Evolutionary conservation across 2,329 filamentous ascomycete genomes (phyloP).

Genomic region (Rachicladosporium sp.): DNA sequence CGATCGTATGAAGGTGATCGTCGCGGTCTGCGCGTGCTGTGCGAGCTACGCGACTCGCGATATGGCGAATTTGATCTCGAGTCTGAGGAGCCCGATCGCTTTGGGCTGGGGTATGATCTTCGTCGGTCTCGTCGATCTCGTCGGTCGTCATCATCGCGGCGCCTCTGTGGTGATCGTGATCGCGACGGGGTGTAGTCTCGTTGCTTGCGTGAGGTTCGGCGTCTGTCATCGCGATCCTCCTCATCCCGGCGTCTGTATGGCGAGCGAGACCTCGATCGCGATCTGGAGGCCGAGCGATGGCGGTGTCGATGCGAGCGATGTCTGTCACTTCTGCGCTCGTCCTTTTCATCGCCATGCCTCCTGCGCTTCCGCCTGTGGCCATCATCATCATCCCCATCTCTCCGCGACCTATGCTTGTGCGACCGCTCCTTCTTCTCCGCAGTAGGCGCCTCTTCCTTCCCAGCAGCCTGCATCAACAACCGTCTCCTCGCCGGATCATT

Average conservation of each 20-base stretch:
- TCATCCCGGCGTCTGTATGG: slow-evolving; percentile 10
- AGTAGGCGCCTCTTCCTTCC: slow-evolving; percentile 17
- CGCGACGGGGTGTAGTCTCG: slow-evolving; percentile 17
- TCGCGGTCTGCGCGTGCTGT: slow-evolving; percentile 7
- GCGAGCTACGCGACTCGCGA: slow-evolving; percentile 11
- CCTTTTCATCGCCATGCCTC: slow-evolving; percentile 22
- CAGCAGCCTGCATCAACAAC: slow-evolving; percentile 47
- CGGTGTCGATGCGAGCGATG: slow-evolving; percentile 19
- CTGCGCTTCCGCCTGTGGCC: slow-evolving; percentile 21
- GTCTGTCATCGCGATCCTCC: slow-evolving; percentile 11
- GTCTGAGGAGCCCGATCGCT: slow-evolving; percentile 23
- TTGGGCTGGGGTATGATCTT: slow-evolving; percentile 23
- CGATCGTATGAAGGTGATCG: slow-evolving; percentile 13
- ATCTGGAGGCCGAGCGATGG: slow-evolving; percentile 14
- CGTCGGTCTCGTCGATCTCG: slow-evolving; percentile 17
- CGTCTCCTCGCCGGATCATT: slow-evolving; percentile 58
- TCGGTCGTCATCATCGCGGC: slow-evolving; percentile 22
- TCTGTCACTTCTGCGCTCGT: slow-evolving; percentile 20
- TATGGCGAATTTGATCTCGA: slow-evolving; percentile 23
- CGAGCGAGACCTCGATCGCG: slow-evolving; percentile 14
- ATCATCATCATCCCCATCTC: slow-evolving; percentile 18
- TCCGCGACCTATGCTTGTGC: slow-evolving; percentile 17
- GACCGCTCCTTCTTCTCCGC: slow-evolving; percentile 16
- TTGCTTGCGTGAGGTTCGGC: slow-evolving; percentile 13
- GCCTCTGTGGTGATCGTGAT: slow-evolving; percentile 29